Percentiles rank a stretch among this genome's conserved stretches.
Conservation (phyloP, 805 yeast genomes). For the Kregervanrija pseudodelftensis region DNA sequence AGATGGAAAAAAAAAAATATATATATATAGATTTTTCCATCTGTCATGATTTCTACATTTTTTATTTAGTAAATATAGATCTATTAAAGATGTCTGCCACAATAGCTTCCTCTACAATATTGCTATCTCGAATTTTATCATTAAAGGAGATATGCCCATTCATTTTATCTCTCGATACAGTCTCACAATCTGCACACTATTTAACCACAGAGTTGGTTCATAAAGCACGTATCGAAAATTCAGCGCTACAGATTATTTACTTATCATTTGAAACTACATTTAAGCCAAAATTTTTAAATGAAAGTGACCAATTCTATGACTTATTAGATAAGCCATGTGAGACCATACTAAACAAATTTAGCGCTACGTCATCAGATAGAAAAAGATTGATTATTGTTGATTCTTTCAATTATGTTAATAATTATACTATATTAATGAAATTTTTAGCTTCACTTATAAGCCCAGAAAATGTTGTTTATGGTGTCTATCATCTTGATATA, state of each 20-base stretch:
- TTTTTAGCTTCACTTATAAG: slow-evolving; percentile 27
- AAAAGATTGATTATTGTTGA: slow-evolving; percentile 51
- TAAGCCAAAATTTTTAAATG: slow-evolving; percentile 35
- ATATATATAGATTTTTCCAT: too few species aligned
- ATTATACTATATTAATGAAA: slow-evolving; percentile 36
- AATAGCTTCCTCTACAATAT: slow-evolving; percentile 35
- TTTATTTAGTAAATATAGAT: background rate
- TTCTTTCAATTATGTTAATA: slow-evolving; percentile 51
- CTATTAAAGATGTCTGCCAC: slow-evolving; percentile 19
- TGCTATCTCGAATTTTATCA: slow-evolving; percentile 59
- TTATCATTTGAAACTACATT: slow-evolving; percentile 63
- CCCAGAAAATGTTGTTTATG: slow-evolving; percentile 39
- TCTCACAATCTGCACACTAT: slow-evolving; percentile 56
- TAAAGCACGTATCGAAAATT: slow-evolving; percentile 25
- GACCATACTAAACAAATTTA: slow-evolving; percentile 8
- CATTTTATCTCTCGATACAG: slow-evolving; percentile 58
- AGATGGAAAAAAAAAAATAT: background rate
- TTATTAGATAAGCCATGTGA: slow-evolving; percentile 24
- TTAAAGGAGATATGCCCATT: slow-evolving; percentile 74
- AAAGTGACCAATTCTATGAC: slow-evolving; percentile 40
- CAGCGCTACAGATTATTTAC: slow-evolving; percentile 33
- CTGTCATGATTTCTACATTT: background rate
- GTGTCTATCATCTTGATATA: slow-evolving; percentile 38
- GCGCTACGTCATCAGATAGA: background rate
- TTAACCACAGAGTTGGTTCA: slow-evolving; percentile 53